These are phyloP conservation scores for Fusarium hainanense DNA, from an alignment of 2,329 filamentous ascomycete genomes.

Conservation along the genomic window DNA sequence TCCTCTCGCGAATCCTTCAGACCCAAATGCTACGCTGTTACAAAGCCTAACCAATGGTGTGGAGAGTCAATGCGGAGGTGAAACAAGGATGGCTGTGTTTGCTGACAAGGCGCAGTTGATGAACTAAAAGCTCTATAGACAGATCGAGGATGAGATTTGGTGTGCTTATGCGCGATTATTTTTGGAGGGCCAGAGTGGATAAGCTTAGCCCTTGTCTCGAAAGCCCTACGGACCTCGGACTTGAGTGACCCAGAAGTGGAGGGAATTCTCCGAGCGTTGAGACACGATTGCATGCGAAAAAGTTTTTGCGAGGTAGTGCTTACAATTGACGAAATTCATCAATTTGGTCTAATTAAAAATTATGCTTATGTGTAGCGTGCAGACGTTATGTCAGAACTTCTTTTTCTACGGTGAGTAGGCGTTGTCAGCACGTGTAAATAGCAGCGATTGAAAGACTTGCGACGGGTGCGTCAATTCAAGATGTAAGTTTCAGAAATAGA, in stretches of 20 bases:
- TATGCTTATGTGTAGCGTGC: neutral
- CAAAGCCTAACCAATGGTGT: neutral
- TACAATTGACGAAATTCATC: neutral
- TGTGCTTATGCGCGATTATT: neutral
- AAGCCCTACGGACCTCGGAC: slow-evolving; percentile 25
- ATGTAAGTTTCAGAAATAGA: neutral
- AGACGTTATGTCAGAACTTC: neutral
- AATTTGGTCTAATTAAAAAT: neutral
- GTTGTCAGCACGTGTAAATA: neutral
- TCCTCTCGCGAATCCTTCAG: slow-evolving; percentile 1
- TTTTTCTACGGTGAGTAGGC: neutral
- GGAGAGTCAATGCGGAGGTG: neutral
- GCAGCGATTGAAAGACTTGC: too few species aligned
- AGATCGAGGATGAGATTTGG: rapidly evolving
- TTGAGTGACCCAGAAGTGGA: neutral
- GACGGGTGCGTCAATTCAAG: neutral
- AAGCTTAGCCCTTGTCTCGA: neutral
- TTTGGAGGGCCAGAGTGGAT: neutral
- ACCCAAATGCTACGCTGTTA: neutral
- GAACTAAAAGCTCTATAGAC: neutral
- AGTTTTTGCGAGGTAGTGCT: neutral
- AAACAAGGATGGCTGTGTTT: slow-evolving; percentile 7
- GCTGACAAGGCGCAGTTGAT: slow-evolving; percentile 20
- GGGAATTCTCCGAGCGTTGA: neutral
- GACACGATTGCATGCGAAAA: neutral